Conservation (phyloP, 352 stramenopile species). For the Phytophthora quininea region DNA sequence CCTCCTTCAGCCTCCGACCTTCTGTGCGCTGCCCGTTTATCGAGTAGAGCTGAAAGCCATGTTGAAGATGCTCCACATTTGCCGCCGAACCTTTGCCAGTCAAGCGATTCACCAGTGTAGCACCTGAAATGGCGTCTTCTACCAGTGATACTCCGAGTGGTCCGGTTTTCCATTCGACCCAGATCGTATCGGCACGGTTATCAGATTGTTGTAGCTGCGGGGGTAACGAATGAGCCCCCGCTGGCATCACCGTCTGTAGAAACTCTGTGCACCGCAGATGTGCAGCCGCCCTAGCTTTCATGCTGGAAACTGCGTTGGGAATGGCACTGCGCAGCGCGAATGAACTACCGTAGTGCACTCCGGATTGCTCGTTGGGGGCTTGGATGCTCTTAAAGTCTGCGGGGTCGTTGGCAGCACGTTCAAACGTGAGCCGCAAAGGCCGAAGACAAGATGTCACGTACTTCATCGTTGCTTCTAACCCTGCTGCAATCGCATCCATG, state of each 20-base stretch:
- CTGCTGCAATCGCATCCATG: constrained; percentile 45
- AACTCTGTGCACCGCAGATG: constrained; percentile 27
- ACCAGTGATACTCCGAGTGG: constrained; percentile 59
- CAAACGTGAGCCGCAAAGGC: constrained; percentile 59
- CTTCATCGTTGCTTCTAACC: constrained; percentile 44
- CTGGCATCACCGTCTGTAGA: constrained; percentile 14
- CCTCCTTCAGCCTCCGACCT: constrained; percentile 29
- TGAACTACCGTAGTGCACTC: constrained; percentile 11
- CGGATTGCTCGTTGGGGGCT: constrained; percentile 24
- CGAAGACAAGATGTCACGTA: constrained; percentile 40
- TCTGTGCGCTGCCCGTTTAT: constrained; percentile 55
- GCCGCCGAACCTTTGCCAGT: constrained; percentile 61
- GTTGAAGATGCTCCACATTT: constrained; percentile 46
- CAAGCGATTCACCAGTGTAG: constrained; percentile 64
- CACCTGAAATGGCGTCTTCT: constrained; percentile 54
- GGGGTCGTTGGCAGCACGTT: constrained; percentile 41
- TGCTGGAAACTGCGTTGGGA: constrained; percentile 2
- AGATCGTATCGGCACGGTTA: constrained; percentile 12
- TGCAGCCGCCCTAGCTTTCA: constrained; percentile 15
- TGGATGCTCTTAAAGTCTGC: constrained; percentile 17
- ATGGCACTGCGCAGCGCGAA: constrained; percentile 20
- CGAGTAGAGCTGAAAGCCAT: constrained; percentile 52
- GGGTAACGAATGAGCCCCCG: constrained; percentile 3
- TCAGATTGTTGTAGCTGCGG: constrained; percentile 2
- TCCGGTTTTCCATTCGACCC: constrained; percentile 58